Base-by-base conservation (phyloP, 495 filamentous ascomycete genomes). In the Penicillium bialowiezense region DNA sequence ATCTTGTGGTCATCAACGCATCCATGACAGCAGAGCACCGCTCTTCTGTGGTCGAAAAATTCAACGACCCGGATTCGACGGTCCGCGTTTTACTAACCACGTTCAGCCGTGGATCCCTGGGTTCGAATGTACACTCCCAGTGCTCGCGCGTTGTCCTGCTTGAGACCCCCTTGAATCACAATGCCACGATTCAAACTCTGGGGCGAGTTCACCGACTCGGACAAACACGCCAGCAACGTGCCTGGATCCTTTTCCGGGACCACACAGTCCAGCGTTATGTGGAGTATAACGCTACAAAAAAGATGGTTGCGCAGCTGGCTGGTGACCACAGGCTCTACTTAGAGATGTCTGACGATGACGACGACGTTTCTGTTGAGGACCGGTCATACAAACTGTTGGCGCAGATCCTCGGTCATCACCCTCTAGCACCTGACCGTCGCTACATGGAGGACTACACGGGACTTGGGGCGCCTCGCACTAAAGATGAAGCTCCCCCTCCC, bases 221-320 rank as follows among this genome's bases (percentile, higher is more conserved):
- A 1, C 55, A 54, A 26, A 42, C 17, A 10, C 23, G 36, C 9
- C 45, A 18, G 6, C 50, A 57, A 41, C 39, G 35, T 13, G 42
- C 41, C 3, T 58, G 46, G 50, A 29, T 39, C 13, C 42, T 58
- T 1, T 58, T 54, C 37, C 36, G 47, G 28, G 44, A 58, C 24
- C 40, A 42, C 19, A 58, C 50, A 0, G 33, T 58, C 29, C 31
- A 46, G n/a, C 55, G 55, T 3, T 46, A 34, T 17, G 34, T 58
- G 26, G 50, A 53, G 14, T 14, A 33, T 17, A 44, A 44, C n/a
- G 32, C 19, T 13, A 32, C 34, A 5, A 26, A 26, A 26, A 26
- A 26, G 23, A 26, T 26, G 23, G 4, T 26, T 26, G 23, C 23
- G 23, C 23, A 26, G 23, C 23, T 26, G 23, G 23, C 23, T 26